Conservation (phyloP, 257 asterid species). For the Orobanche coerulescens region DNA sequence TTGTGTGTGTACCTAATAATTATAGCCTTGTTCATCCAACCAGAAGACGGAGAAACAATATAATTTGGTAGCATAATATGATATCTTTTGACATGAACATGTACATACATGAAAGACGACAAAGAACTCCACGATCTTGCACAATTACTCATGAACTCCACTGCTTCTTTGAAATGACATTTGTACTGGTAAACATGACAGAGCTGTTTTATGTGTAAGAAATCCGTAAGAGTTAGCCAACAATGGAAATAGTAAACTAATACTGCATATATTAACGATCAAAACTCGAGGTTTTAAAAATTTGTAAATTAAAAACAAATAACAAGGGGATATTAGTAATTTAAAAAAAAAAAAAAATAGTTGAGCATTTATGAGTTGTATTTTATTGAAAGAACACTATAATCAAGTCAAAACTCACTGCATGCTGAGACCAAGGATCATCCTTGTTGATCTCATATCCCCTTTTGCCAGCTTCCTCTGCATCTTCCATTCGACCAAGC, state of each 20-base stretch:
- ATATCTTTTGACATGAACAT: background rate
- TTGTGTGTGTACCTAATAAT: conserved; percentile 82
- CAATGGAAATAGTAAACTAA: background rate
- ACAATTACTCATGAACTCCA: conserved; percentile 74
- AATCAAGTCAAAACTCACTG: conserved; percentile 46
- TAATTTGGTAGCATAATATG: background rate
- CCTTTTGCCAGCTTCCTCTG: conserved; percentile 62
- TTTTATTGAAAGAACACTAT: background rate
- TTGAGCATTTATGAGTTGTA: background rate
- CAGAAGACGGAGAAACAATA: background rate
- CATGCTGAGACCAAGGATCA: conserved; percentile 95
- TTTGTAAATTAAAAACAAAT: background rate
- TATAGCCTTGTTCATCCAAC: background rate
- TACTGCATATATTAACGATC: too few relatives aligned
- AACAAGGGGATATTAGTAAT: background rate
- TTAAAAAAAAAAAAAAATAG: background rate
- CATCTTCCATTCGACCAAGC: conserved; percentile 75
- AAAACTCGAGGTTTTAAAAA: conserved; percentile 14
- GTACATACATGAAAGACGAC: conserved; percentile 78
- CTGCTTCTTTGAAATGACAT: conserved; percentile 91
- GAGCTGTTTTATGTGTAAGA: conserved; percentile 38
- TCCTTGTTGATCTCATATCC: conserved; percentile 65
- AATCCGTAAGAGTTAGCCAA: background rate
- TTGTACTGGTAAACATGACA: conserved; percentile 88
- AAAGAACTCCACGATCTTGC: conserved; percentile 71